Evolutionary conservation across 768 basidiomycete species (phyloP).

Genomic region (Cubamyces lactineus): DNA sequence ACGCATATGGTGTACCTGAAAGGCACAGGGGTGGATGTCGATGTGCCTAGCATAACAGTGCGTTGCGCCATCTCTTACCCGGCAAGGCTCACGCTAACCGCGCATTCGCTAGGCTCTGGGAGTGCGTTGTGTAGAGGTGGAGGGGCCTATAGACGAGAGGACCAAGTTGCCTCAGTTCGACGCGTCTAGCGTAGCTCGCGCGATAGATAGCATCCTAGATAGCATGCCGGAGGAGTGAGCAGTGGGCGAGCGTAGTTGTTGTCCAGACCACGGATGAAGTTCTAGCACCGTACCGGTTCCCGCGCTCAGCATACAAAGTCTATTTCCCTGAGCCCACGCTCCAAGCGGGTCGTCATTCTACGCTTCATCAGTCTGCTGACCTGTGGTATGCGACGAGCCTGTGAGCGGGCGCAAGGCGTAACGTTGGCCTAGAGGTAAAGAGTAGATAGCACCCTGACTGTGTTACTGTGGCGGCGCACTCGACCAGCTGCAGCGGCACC

Average conservation of each 20-base stretch:
- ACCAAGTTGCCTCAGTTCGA: conserved; percentile 46
- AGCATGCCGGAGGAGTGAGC: conserved; percentile 11
- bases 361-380: conserved; percentile 12
- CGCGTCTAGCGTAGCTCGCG: conserved; percentile 47
- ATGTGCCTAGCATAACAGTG: conserved; percentile 64
- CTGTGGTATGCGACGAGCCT: not conserved
- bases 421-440: conserved; percentile 16
- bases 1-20: conserved; percentile 84
- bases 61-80: conserved; percentile 30
- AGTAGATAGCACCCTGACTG: not conserved
- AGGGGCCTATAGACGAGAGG: conserved; percentile 31
- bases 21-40: conserved; percentile 63
- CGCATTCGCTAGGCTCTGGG: conserved; percentile 50
- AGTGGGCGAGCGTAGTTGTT: not conserved
- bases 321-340: not conserved
- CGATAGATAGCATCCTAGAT: conserved; percentile 40
- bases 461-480: not conserved
- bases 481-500: not conserved
- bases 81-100: not conserved
- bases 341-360: conserved; percentile 7
- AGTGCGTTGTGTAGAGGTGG: conserved; percentile 61
- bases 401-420: conserved; percentile 4
- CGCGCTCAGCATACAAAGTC: not conserved
- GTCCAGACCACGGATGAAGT: not conserved
- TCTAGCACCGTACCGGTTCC: not conserved